Evolutionary conservation across 805 yeast genomes (phyloP).

Genomic region (Zygosaccharomyces bisporus): DNA sequence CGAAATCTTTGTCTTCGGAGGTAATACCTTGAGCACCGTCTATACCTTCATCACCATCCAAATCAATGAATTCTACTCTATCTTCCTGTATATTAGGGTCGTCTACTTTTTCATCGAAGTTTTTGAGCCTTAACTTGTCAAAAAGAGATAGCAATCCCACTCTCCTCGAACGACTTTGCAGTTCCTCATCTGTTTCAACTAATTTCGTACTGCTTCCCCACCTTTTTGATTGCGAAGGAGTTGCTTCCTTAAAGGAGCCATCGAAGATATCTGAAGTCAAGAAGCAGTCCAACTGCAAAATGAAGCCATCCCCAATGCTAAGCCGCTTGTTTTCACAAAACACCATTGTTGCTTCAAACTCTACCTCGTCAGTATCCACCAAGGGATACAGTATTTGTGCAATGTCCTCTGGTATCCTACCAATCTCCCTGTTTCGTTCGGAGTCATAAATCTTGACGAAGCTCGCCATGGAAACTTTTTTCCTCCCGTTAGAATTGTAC

Average conservation of each 20-base stretch:
- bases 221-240: slow-evolving; percentile 12
- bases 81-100: slow-evolving; percentile 18
- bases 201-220: slow-evolving; percentile 23
- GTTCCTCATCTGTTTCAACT: slow-evolving; percentile 53
- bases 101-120: slow-evolving; percentile 14
- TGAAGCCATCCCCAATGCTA: slow-evolving; percentile 72
- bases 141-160: slow-evolving; percentile 54
- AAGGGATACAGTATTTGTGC: slow-evolving; percentile 61
- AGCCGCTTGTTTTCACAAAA: slow-evolving; percentile 52
- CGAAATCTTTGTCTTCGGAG: slow-evolving; percentile 10
- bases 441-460: slow-evolving; percentile 35
- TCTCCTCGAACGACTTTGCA: slow-evolving; percentile 49
- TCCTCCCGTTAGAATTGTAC: slow-evolving; percentile 24
- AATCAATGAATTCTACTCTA: slow-evolving; percentile 33
- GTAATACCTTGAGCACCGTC: slow-evolving; percentile 23
- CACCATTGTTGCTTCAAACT: slow-evolving; percentile 54
- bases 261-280: slow-evolving; percentile 40
- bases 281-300: slow-evolving; percentile 64
- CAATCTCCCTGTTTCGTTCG: slow-evolving; percentile 53
- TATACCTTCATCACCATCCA: slow-evolving; percentile 42
- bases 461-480: slow-evolving; percentile 30
- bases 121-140: slow-evolving; percentile 41
- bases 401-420: slow-evolving; percentile 66
- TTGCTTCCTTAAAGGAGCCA: neutral
- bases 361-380: slow-evolving; percentile 51